Conservation (phyloP, 345 rosid genomes). For the Syzygium jambos region DNA sequence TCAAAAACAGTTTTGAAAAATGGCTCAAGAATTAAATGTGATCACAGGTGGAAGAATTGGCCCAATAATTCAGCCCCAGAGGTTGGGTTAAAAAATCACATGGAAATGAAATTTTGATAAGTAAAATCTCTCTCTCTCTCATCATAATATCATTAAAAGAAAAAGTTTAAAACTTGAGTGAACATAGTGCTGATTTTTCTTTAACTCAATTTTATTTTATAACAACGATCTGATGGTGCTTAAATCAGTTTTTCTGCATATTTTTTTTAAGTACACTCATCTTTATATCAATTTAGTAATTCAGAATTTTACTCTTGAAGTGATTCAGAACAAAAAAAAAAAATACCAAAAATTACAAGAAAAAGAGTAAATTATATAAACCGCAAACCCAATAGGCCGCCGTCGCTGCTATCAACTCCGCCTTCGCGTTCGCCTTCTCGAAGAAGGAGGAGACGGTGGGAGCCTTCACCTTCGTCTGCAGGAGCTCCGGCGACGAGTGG, state of each 20-base stretch:
- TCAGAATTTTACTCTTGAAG: too few species aligned
- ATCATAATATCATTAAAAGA: not conserved
- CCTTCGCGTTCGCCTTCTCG: not conserved
- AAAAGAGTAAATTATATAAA: not conserved
- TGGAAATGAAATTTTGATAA: not conserved
- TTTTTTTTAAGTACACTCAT: too few species aligned
- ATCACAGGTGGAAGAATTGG: not conserved
- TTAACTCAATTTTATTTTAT: not conserved
- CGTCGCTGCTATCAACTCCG: not conserved
- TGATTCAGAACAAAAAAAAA: not conserved
- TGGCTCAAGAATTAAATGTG: not conserved
- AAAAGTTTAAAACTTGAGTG: not conserved
- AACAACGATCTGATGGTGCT: not conserved
- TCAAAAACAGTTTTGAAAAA: not conserved
- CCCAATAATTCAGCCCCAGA: not conserved
- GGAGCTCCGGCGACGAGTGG: conserved; percentile 13
- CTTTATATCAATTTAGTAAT: not conserved
- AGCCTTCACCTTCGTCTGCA: conserved; percentile 5
- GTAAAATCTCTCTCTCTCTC: not conserved
- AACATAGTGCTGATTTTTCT: not conserved
- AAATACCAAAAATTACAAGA: not conserved
- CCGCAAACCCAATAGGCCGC: not conserved
- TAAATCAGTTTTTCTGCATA: not conserved
- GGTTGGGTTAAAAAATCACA: not conserved
- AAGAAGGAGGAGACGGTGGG: not conserved